phyloP scores from a whole-genome alignment of 805 yeast genomes.

The Crinitomyces ghanaensis region DNA sequence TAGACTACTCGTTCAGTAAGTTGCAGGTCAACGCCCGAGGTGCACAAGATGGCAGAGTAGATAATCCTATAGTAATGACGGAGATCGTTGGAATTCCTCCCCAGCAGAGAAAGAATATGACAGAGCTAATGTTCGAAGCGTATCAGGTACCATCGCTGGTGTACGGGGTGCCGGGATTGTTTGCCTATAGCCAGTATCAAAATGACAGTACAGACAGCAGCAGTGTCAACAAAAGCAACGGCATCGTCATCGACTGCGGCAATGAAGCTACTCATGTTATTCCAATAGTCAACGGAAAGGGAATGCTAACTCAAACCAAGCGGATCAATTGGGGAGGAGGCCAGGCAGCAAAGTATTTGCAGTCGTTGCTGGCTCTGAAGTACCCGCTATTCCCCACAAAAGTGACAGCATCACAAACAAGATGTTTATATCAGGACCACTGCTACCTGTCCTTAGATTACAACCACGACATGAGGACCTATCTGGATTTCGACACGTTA shows the following conservation, averaged over 20 bases:
- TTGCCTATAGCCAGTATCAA: conserved; percentile 60
- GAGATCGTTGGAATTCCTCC: conserved; percentile 66
- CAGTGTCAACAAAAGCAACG: conserved; percentile 25
- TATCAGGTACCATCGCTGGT: conserved; percentile 65
- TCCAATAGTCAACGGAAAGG: conserved; percentile 67
- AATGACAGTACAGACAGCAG: conserved; percentile 15
- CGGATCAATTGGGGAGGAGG: conserved; percentile 90
- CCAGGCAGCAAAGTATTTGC: conserved; percentile 53
- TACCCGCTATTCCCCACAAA: conserved; percentile 87
- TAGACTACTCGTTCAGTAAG: conserved; percentile 78
- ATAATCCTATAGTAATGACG: conserved; percentile 70
- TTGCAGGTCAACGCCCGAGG: conserved; percentile 49
- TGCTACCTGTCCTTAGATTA: conserved; percentile 71
- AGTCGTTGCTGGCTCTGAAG: conserved; percentile 56
- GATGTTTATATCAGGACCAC: conserved; percentile 56
- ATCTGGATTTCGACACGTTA: conserved; percentile 50
- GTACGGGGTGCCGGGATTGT: conserved; percentile 74
- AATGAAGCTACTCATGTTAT: conserved; percentile 72
- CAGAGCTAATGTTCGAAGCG: conserved; percentile 76
- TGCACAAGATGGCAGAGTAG: conserved; percentile 31
- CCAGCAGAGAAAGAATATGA: conserved; percentile 60
- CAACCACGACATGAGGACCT: conserved; percentile 44
- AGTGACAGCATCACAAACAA: conserved; percentile 50
- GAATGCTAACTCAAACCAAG: conserved; percentile 55
- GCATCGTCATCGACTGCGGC: conserved; percentile 75